A percentile compares a stretch with the other conserved stretches of the same genome.
These are phyloP conservation scores for Ascosphaera aggregata DNA, from an alignment of 2,329 filamentous ascomycete species.

Conservation along the genomic window DNA sequence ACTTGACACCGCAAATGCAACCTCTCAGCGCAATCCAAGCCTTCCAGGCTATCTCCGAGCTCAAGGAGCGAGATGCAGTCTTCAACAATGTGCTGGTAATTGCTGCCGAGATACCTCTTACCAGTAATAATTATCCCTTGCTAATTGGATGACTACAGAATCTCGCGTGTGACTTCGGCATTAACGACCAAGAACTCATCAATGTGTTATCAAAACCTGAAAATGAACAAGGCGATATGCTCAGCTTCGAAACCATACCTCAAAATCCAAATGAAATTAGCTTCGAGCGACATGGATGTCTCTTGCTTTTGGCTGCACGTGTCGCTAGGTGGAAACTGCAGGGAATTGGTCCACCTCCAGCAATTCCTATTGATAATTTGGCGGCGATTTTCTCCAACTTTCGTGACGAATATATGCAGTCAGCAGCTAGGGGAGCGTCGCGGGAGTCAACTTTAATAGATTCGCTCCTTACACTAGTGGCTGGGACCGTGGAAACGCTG, in stretches of 20 bases:
- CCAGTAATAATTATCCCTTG: not conserved
- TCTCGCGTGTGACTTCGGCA: constrained; percentile 29
- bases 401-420: not conserved
- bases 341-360: not conserved
- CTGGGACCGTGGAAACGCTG: not conserved
- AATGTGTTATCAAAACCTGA: constrained; percentile 19
- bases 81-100: not conserved
- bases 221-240: constrained; percentile 18
- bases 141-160: constrained; percentile 13
- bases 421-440: constrained; percentile 9
- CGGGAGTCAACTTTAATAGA: constrained; percentile 27
- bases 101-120: not conserved
- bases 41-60: constrained; percentile 25
- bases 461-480: constrained; percentile 27
- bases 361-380: not conserved
- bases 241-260: constrained; percentile 32
- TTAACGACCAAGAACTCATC: constrained; percentile 25
- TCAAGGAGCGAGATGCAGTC: constrained; percentile 28
- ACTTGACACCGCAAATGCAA: constrained; percentile 23
- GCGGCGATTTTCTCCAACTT: not conserved
- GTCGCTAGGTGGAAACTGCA: constrained; percentile 21
- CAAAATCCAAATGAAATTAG: constrained; percentile 28
- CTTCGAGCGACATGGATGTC: constrained; percentile 29
- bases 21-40: constrained; percentile 23
- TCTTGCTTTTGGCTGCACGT: constrained; percentile 30